Evolutionary conservation across 179 eudicot genomes (phyloP), one percentile per base, ranked within the genome.

Genomic region (Spinacia oleracea): DNA sequence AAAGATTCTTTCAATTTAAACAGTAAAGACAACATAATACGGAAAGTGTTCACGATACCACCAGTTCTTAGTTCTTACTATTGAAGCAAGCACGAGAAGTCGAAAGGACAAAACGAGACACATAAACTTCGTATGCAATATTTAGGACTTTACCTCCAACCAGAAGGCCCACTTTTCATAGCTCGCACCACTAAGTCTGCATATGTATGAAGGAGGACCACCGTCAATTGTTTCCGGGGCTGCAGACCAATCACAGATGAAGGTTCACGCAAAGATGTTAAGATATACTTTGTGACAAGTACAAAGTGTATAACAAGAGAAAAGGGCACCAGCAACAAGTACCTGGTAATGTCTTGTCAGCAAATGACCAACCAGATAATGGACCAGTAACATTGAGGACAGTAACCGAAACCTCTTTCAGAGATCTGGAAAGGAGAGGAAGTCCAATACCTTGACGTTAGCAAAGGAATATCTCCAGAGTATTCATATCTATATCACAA

Each of bases 381-480:
- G 98, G 98, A 78, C 99, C 99, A 34, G 99, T 92, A 65, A 96
- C 86, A 84, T 96, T 96, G 58, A 96, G 93, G 63, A 92, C 92
- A 60, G 97, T 87, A 72, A 92, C 99, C 92, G 90, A 96, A 29
- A 94, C 91, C 90, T 96, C 99, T 88, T 90, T 88, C 23, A 90
- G 77, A 78, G 99, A 96, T 82, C 99, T 96, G 89, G 76, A 77
- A 75, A 77, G 70, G 50, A 79, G 68, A 70, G n/a, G 51, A 63
- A 78, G 70, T 42, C 51, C 29, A 25, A 23, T 62, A 29, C 18
- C 18, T 48, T 60, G 31, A 67, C 48, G 73, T 74, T n/a, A 77
- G 59, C 40, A 51, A 12, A 6, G 40, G 70, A 58, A 34, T 20
- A 15, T 78, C 38, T 5, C 38, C 50, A 43, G 32, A 16, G 51